Evolutionary conservation across 2,329 filamentous ascomycete species (phyloP).

Genomic region (Claviceps digitariae): DNA sequence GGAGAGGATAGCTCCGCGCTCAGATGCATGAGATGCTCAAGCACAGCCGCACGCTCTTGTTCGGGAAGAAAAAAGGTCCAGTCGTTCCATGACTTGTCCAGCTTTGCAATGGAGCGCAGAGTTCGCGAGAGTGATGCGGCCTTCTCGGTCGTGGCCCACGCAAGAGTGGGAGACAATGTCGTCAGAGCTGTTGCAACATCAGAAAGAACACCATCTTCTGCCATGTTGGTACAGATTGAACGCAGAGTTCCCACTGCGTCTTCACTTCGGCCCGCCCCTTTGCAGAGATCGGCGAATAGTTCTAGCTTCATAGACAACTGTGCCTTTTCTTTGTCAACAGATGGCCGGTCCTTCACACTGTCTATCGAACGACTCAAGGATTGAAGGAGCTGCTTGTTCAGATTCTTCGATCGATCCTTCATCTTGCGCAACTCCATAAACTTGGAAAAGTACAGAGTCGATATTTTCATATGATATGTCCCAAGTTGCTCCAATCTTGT

Average conservation of each 20-base stretch:
- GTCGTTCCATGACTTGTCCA: constrained; percentile 42
- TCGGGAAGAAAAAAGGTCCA: constrained; percentile 40
- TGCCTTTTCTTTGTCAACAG: constrained; percentile 43
- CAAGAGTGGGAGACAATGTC: constrained; percentile 33
- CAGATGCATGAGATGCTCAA: constrained; percentile 47
- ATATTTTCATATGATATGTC: constrained; percentile 52
- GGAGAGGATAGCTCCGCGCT: constrained; percentile 24
- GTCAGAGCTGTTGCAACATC: constrained; percentile 36
- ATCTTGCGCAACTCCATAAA: constrained; percentile 38
- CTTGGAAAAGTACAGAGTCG: constrained; percentile 56
- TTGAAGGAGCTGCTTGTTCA: constrained; percentile 32
- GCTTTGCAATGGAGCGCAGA: constrained; percentile 44
- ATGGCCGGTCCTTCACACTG: constrained; percentile 39
- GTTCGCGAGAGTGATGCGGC: constrained; percentile 42
- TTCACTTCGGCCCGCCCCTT: constrained; percentile 34
- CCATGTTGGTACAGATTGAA: constrained; percentile 46
- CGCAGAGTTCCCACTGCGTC: constrained; percentile 46
- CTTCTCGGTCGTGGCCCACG: constrained; percentile 40
- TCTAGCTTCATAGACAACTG: constrained; percentile 53
- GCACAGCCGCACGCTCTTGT: constrained; percentile 38
- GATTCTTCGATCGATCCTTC: constrained; percentile 21
- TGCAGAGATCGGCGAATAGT: constrained; percentile 48
- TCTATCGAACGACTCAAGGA: constrained; percentile 52
- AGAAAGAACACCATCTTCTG: constrained; percentile 44
- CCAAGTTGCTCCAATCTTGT: constrained; percentile 19